Conservation (phyloP, 1,284 basidiomycete genomes). For the Agaricales sp. region DNA sequence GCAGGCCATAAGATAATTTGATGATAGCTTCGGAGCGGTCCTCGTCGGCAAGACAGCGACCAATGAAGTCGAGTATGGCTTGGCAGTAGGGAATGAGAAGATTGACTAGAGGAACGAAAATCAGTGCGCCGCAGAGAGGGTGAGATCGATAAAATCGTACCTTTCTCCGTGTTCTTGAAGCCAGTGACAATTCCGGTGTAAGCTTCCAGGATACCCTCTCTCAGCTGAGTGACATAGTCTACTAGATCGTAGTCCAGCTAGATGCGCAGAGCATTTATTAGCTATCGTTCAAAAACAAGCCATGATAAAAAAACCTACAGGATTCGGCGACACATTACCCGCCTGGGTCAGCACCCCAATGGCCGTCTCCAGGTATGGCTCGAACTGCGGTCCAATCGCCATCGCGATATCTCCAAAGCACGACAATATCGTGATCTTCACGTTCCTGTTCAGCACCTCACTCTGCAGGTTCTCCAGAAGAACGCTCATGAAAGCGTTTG, state of each 20-base stretch:
- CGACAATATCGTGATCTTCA: constrained; percentile 92
- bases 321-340: constrained; percentile 76
- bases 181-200: constrained; percentile 94
- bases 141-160: constrained; percentile 25
- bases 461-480: constrained; percentile 90
- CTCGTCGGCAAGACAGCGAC: constrained; percentile 73
- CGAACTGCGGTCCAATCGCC: constrained; percentile 81
- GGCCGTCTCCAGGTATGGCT: constrained; percentile 84
- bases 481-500: constrained; percentile 83
- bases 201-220: constrained; percentile 94
- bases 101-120: constrained; percentile 29
- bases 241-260: constrained; percentile 83
- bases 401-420: constrained; percentile 97
- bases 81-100: constrained; percentile 70
- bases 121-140: constrained; percentile 2
- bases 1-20: constrained; percentile 70
- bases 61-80: constrained; percentile 76
- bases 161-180: constrained; percentile 75
- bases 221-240: constrained; percentile 86
- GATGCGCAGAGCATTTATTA: constrained; percentile 12
- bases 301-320: constrained; percentile 26
- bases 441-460: constrained; percentile 84
- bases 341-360: constrained; percentile 92
- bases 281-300: constrained; percentile 2
- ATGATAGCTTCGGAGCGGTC: constrained; percentile 77